Evolutionary conservation across 805 yeast genomes (phyloP).

Genomic region (Yamadazyma nakazawae): DNA sequence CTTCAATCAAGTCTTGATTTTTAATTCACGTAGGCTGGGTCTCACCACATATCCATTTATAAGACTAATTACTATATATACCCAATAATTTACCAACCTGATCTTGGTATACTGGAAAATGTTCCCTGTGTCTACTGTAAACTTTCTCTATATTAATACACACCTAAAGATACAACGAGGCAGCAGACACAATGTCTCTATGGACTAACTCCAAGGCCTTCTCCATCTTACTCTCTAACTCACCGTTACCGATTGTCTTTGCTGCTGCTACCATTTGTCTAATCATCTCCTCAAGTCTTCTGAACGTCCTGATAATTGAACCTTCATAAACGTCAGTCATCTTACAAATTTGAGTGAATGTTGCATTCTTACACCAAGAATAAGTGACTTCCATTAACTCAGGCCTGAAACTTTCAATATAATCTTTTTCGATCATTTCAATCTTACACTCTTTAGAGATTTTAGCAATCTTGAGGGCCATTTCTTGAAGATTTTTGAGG

Average conservation of each 20-base stretch:
- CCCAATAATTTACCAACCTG: too few relatives aligned
- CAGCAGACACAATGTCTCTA: slow-evolving; percentile 95
- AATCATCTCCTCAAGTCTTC: slow-evolving; percentile 88
- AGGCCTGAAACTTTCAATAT: slow-evolving; percentile 85
- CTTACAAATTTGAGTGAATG: slow-evolving; percentile 94
- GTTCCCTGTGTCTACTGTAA: too few relatives aligned
- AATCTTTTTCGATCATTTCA: slow-evolving; percentile 87
- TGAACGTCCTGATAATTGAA: slow-evolving; percentile 88
- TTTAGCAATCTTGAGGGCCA: slow-evolving; percentile 89
- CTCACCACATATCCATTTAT: too few relatives aligned
- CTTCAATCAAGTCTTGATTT: too few relatives aligned
- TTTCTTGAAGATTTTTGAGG: slow-evolving; percentile 78
- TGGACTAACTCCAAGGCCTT: slow-evolving; percentile 81
- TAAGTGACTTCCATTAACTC: slow-evolving; percentile 96
- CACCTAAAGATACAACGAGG: slow-evolving; percentile 70
- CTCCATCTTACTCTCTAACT: slow-evolving; percentile 84
- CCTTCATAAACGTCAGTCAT: slow-evolving; percentile 99
- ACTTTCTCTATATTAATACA: background rate
- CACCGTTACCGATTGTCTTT: slow-evolving; percentile 87
- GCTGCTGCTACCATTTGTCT: slow-evolving; percentile 91
- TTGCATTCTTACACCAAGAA: slow-evolving; percentile 95
- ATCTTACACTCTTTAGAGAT: slow-evolving; percentile 85
- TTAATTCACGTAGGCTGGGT: too few relatives aligned
- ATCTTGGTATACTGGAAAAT: too few relatives aligned
- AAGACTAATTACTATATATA: too few relatives aligned